phyloP scores from a whole-genome alignment of 1,284 basidiomycete species.

The Amylostereum areolatum region DNA sequence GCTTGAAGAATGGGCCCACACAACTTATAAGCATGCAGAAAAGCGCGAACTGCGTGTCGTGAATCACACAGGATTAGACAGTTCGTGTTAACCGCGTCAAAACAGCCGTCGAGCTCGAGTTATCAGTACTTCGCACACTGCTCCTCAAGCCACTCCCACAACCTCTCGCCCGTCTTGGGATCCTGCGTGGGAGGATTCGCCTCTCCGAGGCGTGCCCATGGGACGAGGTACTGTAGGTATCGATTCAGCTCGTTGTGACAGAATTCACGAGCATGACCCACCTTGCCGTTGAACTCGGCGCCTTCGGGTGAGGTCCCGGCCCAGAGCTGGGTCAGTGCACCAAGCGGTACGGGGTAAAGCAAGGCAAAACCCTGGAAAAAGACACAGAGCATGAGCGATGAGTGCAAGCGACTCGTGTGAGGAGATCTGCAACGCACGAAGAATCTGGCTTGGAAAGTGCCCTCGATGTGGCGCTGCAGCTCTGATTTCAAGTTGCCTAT shows the following conservation, averaged over 20 bases:
- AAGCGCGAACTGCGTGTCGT: too few relatives aligned
- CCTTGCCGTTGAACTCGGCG: constrained; percentile 24
- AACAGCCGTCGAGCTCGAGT: background rate
- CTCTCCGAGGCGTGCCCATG: constrained; percentile 26
- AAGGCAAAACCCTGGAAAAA: background rate
- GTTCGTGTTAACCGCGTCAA: background rate
- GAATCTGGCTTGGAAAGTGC: too few relatives aligned
- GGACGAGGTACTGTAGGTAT: constrained; percentile 17
- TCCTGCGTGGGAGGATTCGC: constrained; percentile 14
- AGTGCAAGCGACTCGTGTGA: too few relatives aligned
- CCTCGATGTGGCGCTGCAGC: background rate
- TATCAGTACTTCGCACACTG: background rate
- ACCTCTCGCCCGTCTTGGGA: constrained; percentile 9
- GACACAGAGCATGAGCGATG: too few relatives aligned
- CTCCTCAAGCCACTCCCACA: background rate
- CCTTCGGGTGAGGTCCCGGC: constrained; percentile 42
- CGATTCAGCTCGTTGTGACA: too few relatives aligned
- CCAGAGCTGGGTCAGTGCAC: constrained; percentile 47
- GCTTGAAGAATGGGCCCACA: background rate
- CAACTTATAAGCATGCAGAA: too few relatives aligned
- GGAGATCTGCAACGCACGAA: too few relatives aligned
- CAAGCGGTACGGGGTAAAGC: constrained; percentile 23
- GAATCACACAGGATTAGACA: background rate
- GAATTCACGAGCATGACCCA: background rate
- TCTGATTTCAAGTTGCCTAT: background rate